phyloP scores from a whole-genome alignment of 2,329 filamentous ascomycete genomes.

The Tolypocladium endophyticum region DNA sequence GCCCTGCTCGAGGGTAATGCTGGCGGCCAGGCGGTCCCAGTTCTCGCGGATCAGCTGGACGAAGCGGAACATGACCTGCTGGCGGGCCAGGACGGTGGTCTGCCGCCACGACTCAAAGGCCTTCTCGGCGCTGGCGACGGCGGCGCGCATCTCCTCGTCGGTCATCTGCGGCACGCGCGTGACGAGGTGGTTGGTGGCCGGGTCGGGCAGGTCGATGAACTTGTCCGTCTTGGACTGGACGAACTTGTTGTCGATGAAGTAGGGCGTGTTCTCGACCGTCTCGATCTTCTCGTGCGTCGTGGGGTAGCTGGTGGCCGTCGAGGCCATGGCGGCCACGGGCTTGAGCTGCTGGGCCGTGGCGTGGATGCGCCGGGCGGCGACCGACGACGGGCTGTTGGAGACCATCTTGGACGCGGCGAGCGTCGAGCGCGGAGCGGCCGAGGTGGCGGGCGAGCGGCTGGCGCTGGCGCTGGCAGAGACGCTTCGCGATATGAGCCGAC shows the following conservation, averaged over 20 bases:
- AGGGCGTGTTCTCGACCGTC: conserved; percentile 60
- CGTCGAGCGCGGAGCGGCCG: conserved; percentile 13
- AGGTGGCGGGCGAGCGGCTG: conserved; percentile 19
- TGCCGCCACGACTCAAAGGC: conserved; percentile 65
- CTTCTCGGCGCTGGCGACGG: conserved; percentile 63
- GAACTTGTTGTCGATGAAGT: conserved; percentile 77
- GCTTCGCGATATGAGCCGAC: conserved; percentile 33
- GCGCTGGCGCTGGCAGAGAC: conserved; percentile 22
- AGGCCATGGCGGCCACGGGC: conserved; percentile 40
- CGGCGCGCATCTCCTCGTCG: conserved; percentile 63
- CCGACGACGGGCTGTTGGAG: conserved; percentile 19
- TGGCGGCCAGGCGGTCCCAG: conserved; percentile 75
- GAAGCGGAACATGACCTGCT: conserved; percentile 84
- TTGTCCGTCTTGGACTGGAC: conserved; percentile 54
- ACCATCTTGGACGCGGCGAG: conserved; percentile 23
- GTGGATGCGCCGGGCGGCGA: conserved; percentile 43
- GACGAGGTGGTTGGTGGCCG: conserved; percentile 76
- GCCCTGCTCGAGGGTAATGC: conserved; percentile 79
- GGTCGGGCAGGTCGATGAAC: conserved; percentile 74
- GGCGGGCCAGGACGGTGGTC: conserved; percentile 63
- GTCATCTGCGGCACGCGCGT: conserved; percentile 77
- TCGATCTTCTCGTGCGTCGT: conserved; percentile 61
- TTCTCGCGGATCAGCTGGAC: conserved; percentile 70
- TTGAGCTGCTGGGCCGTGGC: conserved; percentile 45
- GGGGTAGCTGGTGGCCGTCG: conserved; percentile 52